Conservation (phyloP, 495 filamentous ascomycete genomes). For the Tuber indicum region DNA sequence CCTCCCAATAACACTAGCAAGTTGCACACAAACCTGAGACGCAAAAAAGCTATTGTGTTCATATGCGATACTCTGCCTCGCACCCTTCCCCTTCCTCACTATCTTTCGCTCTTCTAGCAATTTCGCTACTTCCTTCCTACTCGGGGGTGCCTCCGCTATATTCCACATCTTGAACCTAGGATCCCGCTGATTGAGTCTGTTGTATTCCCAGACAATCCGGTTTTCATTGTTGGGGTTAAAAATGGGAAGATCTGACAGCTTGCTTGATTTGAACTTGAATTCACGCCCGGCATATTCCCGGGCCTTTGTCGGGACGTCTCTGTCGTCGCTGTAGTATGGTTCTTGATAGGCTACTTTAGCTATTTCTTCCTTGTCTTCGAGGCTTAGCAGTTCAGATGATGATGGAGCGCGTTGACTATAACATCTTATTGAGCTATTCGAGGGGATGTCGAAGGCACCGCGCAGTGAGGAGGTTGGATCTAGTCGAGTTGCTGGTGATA, state of each 20-base stretch:
- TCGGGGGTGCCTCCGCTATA: conserved; percentile 60
- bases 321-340: conserved; percentile 78
- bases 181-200: conserved; percentile 48
- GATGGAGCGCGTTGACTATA: conserved; percentile 22
- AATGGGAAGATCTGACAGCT: conserved; percentile 66
- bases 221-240: conserved; percentile 63
- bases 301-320: conserved; percentile 70
- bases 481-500: background rate
- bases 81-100: conserved; percentile 29
- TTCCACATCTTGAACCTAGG: conserved; percentile 54
- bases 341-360: conserved; percentile 70
- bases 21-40: conserved; percentile 32
- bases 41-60: background rate
- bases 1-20: background rate
- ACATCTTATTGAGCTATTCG: background rate
- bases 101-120: conserved; percentile 55
- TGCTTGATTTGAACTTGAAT: conserved; percentile 69
- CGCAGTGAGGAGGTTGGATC: background rate
- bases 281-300: conserved; percentile 85
- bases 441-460: background rate
- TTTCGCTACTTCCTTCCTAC: conserved; percentile 58
- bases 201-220: conserved; percentile 49
- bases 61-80: background rate
- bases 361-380: conserved; percentile 27
- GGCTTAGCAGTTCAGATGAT: conserved; percentile 18